Percentiles rank a stretch among this genome's conserved stretches.
Conservation (phyloP, 2,329 filamentous ascomycete genomes). For the Nemania sp. region DNA sequence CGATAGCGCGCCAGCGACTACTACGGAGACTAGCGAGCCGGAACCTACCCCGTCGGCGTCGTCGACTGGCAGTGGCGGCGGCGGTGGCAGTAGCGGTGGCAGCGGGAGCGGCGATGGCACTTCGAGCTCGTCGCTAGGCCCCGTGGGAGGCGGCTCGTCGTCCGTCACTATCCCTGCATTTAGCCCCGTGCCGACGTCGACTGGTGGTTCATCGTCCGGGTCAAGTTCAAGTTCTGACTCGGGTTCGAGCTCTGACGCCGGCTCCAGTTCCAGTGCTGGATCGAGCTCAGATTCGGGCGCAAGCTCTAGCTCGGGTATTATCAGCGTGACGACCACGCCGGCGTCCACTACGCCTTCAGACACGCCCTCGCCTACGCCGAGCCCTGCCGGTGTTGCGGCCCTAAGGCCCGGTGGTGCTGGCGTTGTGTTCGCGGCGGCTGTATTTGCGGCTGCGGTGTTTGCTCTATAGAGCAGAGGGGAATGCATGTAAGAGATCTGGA, state of each 20-base stretch:
- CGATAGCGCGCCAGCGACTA: neutral
- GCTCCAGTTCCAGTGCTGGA: conserved; percentile 32
- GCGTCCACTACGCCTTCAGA: conserved; percentile 24
- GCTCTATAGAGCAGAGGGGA: conserved; percentile 36
- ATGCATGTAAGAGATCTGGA: too few species aligned
- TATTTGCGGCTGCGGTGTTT: conserved; percentile 38
- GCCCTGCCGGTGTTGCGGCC: too few species aligned
- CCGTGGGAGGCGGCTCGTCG: too few species aligned
- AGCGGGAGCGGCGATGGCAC: conserved; percentile 32
- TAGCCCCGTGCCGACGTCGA: too few species aligned
- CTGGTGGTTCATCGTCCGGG: conserved; percentile 23
- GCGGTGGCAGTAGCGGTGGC: conserved; percentile 16
- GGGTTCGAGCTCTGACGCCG: conserved; percentile 34
- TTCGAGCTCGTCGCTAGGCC: conserved; percentile 35
- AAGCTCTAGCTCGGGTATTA: neutral
- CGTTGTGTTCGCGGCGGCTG: conserved; percentile 38
- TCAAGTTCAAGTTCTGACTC: conserved; percentile 32
- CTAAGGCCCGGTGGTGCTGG: too few species aligned
- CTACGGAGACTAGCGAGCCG: neutral
- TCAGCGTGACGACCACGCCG: conserved; percentile 24
- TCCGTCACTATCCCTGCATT: too few species aligned
- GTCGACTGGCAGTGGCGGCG: neutral
- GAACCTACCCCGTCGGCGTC: neutral
- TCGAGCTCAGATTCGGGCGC: conserved; percentile 1
- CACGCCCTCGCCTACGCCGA: neutral